A percentile compares a stretch with the other conserved stretches of the same genome.
phyloP scores from a whole-genome alignment of 1,284 basidiomycete genomes.

The Tilletia horrida region DNA sequence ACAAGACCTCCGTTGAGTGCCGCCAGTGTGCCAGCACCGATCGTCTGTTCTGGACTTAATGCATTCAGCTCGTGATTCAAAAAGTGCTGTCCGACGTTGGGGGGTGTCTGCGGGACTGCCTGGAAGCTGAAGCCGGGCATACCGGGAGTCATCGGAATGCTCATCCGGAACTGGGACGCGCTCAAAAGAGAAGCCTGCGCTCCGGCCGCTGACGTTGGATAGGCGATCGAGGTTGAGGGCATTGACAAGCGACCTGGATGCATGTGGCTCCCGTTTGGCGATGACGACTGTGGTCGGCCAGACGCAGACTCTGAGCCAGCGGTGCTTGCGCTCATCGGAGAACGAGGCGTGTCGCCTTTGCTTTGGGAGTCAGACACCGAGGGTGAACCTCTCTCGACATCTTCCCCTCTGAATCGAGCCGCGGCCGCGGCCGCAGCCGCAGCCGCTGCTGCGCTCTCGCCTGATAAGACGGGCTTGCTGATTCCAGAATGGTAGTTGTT shows the following conservation, averaged over 20 bases:
- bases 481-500: background rate
- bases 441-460: background rate
- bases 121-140: slow-evolving; percentile 58
- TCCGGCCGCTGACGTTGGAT: background rate
- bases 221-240: background rate
- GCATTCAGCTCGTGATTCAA: slow-evolving; percentile 54
- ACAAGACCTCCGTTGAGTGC: slow-evolving; percentile 9
- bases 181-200: background rate
- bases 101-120: slow-evolving; percentile 56
- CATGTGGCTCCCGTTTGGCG: background rate
- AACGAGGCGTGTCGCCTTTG: background rate
- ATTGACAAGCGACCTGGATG: background rate
- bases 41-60: slow-evolving; percentile 24
- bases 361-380: background rate
- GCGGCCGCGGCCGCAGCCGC: background rate
- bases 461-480: background rate
- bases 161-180: slow-evolving; percentile 20
- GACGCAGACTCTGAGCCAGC: background rate
- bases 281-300: background rate
- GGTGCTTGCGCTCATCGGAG: background rate
- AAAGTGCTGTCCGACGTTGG: slow-evolving; percentile 38
- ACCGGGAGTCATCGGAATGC: slow-evolving; percentile 55
- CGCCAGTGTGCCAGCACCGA: background rate
- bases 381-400: background rate
- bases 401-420: background rate